phyloP scores from a whole-genome alignment of 208 protist genomes.

The Polymyxa betae region DNA sequence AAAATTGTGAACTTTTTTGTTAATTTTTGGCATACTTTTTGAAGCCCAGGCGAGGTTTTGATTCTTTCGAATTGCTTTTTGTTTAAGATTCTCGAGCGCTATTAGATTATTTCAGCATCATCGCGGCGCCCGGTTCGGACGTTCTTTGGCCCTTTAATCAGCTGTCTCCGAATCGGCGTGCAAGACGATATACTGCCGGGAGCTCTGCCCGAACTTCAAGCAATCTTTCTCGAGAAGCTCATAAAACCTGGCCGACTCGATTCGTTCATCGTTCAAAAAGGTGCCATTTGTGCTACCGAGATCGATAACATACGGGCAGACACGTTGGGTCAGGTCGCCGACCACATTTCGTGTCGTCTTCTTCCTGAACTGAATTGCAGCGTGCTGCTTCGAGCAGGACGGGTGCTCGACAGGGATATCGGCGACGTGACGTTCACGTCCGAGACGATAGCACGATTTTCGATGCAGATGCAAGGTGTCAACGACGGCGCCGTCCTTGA shows the following conservation, averaged over 20 bases:
- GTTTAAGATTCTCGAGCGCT: neutral
- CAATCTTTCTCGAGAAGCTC: constrained; percentile 76
- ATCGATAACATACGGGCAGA: constrained; percentile 77
- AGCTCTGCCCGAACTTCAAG: constrained; percentile 74
- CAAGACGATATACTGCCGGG: constrained; percentile 55
- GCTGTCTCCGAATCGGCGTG: constrained; percentile 14
- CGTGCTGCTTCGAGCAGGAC: constrained; percentile 82
- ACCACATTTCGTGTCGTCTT: neutral
- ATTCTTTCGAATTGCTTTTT: neutral
- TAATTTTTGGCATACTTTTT: neutral
- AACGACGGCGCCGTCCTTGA: constrained; percentile 73
- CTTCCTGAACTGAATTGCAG: constrained; percentile 74
- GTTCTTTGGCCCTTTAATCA: no score
- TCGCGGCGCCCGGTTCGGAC: neutral
- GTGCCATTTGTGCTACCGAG: constrained; percentile 79
- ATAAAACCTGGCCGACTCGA: constrained; percentile 74
- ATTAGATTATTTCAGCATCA: neutral
- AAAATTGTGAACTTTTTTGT: no score
- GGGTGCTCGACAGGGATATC: constrained; percentile 80
- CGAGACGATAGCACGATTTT: constrained; percentile 75
- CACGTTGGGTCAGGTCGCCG: neutral
- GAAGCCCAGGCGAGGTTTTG: neutral
- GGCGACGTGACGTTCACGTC: constrained; percentile 69
- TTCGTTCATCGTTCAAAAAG: constrained; percentile 72
- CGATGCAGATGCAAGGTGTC: constrained; percentile 70